Evolutionary conservation across 768 basidiomycete species (phyloP), one percentile per base, ranked within the genome.

Genomic region (Dentipellis fragilis): DNA sequence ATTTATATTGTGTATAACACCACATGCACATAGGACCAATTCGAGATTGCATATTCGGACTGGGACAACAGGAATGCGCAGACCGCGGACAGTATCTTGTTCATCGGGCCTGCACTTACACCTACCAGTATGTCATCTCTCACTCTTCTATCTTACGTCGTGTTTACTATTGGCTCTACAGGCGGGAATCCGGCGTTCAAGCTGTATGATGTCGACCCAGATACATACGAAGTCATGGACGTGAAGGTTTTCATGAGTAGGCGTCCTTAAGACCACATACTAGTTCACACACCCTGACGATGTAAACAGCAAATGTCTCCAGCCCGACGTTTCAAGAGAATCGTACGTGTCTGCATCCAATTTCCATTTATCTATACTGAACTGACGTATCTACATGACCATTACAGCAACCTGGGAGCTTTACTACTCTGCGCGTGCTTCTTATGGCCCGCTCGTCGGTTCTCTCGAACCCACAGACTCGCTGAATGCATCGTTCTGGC

Each of bases 221-320:
- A 81, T 57, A 83, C 82, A 8, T 84, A 78, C 59, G 84, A 84
- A 60, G 66, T 85, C 50, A 79, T 84, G 76, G 82, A 85, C 59
- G 68, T 73, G 4, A 70, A 71, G 14, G 77, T 77, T 0, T 80
- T 76, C 63, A 68, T 71, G 49, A 72, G 80, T 81, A 51, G 19
- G 78, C 63, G 16, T 10, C 36, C 12, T 14, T 37, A 35, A 49
- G 5, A 42, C 16, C 45, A 29, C 35, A 34, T 29, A 38, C n/a
- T 19, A n/a, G 10, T 11, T 5, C 10, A 10, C 21, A 5, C 17
- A 45, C 42, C 29, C 6, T 45, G 42, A 23, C 19, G 7, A n/a
- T 14, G 10, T 34, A 2, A 0, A 22, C n/a, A 53, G 78, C 71
- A 49, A 69, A 79, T 57, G 57, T 76, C 61, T 60, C 67, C 5